Base-by-base conservation (phyloP, 2,329 filamentous ascomycete genomes). In the Ophiosphaerella herpotricha region DNA sequence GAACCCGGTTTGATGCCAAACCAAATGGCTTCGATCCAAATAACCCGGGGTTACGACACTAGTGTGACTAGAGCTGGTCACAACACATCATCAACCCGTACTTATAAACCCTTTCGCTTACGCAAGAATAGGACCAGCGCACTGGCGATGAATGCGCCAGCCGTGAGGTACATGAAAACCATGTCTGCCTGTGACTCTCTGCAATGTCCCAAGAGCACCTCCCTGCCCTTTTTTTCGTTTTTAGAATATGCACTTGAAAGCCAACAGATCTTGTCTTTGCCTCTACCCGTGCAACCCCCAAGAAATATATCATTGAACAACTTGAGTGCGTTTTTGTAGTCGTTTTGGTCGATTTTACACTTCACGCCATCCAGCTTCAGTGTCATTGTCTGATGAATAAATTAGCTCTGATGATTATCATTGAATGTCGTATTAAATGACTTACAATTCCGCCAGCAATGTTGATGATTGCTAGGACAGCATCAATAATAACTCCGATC, bases 131-230 rank as follows among this genome's bases (percentile, higher is more conserved):
- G 36, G 13, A 61, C 8, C 16, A 54, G 33, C 8, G 50, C 51
- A 39, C 42, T 47, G 1, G 45, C 60, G 14, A 54, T 36, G n/a
- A 65, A 39, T 18, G 63, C 32, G 8, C 55, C 34, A 11, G 55
- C 54, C 1, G 54, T 58, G 14, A 67, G 7, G 23, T 66, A 64
- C 63, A 69, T 65, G 34, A 70, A 66, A 1, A 54, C 65, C 2
- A 57, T 37, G 14, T 67, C 64, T 4, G 67, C 65, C 39, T 61
- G 50, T 33, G 45, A 53, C 39, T 57, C 45, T 39, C 42, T 60
- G 44, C 66, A 69, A 14, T 57, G 57, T 5, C 49, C 49, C 6
- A 52, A 3, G 23, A 63, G 13, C 12, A 36, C 39, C 14, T 39
- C 21, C 4, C 2, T 4, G 8, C 2, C 5, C 14, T 55, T 43